Conservation (phyloP, 768 basidiomycete genomes). For the Xerocomus potaroensis region DNA sequence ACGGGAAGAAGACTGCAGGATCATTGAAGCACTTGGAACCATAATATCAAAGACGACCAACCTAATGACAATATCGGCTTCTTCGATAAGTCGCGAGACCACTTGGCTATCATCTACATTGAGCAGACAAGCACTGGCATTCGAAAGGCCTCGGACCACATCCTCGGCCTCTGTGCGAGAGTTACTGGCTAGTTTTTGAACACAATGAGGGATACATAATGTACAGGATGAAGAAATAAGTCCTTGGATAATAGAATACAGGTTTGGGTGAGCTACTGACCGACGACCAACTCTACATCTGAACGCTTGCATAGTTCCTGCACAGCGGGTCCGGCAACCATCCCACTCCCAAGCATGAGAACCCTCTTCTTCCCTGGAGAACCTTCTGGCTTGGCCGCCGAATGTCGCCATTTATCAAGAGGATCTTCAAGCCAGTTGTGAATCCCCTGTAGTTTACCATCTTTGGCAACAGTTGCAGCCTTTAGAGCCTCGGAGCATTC, state of each 20-base stretch:
- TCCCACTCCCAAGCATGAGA: slow-evolving; percentile 87
- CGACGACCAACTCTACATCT: slow-evolving; percentile 71
- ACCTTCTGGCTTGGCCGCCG: slow-evolving; percentile 3
- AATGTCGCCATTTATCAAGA: slow-evolving; percentile 42
- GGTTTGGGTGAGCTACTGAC: slow-evolving; percentile 41
- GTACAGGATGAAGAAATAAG: slow-evolving; percentile 15
- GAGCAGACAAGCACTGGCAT: slow-evolving; percentile 53
- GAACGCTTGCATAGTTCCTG: slow-evolving; percentile 59
- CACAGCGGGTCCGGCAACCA: slow-evolving; percentile 89
- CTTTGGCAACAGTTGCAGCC: slow-evolving; percentile 65
- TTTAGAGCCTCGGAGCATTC: slow-evolving; percentile 43
- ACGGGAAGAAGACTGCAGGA: slow-evolving; percentile 73
- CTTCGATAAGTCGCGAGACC: slow-evolving; percentile 49
- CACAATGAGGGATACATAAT: slow-evolving; percentile 4
- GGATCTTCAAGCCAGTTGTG: slow-evolving; percentile 58
- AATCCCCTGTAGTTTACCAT: slow-evolving; percentile 48
- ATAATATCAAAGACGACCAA: slow-evolving; percentile 28
- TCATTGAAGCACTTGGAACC: not conserved
- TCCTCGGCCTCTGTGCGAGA: slow-evolving; percentile 51
- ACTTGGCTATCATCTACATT: slow-evolving; percentile 51
- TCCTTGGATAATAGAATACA: slow-evolving; percentile 6
- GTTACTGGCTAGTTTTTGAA: slow-evolving; percentile 60
- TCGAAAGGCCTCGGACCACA: slow-evolving; percentile 40
- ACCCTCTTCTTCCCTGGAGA: slow-evolving; percentile 53
- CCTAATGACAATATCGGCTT: slow-evolving; percentile 84